Base-by-base conservation (phyloP, 768 basidiomycete genomes). In the Termitomyces bulborhizus region DNA sequence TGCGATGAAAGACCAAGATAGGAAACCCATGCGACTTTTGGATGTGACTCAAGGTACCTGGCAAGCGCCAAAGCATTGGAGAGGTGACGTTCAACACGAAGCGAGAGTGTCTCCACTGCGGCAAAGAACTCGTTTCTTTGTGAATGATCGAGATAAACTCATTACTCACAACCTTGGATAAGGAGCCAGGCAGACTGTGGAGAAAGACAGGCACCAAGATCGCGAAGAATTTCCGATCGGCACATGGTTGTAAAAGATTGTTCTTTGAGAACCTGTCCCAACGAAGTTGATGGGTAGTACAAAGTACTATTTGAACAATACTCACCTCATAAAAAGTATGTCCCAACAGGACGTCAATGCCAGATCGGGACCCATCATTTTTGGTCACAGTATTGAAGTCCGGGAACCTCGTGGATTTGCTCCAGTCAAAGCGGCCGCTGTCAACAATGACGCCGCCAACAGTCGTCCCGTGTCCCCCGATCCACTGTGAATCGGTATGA, bases 381-480 rank as follows among this genome's bases (percentile, higher is more conserved):
- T 56, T 39, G 7, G 52, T 27, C 4, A 58, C 43, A 21, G 53
- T 53, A 12, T 58, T 63, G 50, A 63, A 61, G 21, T 34, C 46
- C 3, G 62, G 62, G 73, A 85, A 85, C 60, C 55, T 45, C 15
- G 79, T 78, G 2, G 77, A 78, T 32, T 69, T 65, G 3, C 69
- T 65, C 78, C 80, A 84, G 68, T 84, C 76, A 55, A 85, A 85
- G 26, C 78, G 80, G 40, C 83, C 84, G 12, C 73, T 69, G 59
- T 87, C 85, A 32, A 88, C 59, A 24, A 86, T 68, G 13, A 85
- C 80, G 41, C 86, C 86, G 0, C 74, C 84, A 50, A 87, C 79
- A 6, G 83, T 84, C 11, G 82, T 84, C 27, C 86, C 84, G 50
- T 84, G 82, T 0, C 82, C 82, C 0, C 80, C 80, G 6, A 86